Percentiles rank a stretch among this genome's conserved stretches.
These are phyloP conservation scores for Yarrowia yakushimensis DNA, from an alignment of 805 yeast genomes.

Conservation along the genomic window DNA sequence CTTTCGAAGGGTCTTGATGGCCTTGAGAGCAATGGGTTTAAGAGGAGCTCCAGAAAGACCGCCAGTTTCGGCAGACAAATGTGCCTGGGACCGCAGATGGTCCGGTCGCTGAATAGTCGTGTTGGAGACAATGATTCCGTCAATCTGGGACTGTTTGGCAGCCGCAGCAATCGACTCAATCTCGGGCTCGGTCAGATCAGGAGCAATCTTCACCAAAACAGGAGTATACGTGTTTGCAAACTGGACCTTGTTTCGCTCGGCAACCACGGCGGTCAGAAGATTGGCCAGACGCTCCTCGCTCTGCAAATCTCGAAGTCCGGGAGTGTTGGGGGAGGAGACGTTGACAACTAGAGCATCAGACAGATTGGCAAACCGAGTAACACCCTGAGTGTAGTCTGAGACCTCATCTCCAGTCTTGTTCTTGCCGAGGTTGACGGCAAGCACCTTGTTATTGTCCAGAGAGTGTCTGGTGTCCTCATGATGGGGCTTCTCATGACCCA, in stretches of 20 bases:
- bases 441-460: conserved; percentile 58
- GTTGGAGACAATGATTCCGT: conserved; percentile 89
- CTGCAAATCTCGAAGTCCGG: conserved; percentile 87
- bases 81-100: conserved; percentile 48
- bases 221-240: conserved; percentile 54
- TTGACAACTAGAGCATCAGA: conserved; percentile 90
- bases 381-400: conserved; percentile 81
- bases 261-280: conserved; percentile 63
- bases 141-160: conserved; percentile 71
- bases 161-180: conserved; percentile 77
- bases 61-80: conserved; percentile 60
- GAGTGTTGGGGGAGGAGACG: conserved; percentile 94
- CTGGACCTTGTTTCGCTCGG: conserved; percentile 52
- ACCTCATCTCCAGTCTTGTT: conserved; percentile 90
- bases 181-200: conserved; percentile 80
- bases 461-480: conserved; percentile 40
- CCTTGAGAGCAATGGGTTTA: conserved; percentile 71
- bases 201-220: conserved; percentile 86
- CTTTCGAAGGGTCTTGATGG: conserved; percentile 66
- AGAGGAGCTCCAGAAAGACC: conserved; percentile 93
- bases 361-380: conserved; percentile 68
- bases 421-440: conserved; percentile 87
- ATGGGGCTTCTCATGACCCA: conserved; percentile 28
- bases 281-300: conserved; percentile 66
- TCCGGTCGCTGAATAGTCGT: conserved; percentile 86